A percentile compares a stretch with the other conserved stretches of the same genome.
Conservation (phyloP, 306 rosid genomes). For the Castanospermum australe region DNA sequence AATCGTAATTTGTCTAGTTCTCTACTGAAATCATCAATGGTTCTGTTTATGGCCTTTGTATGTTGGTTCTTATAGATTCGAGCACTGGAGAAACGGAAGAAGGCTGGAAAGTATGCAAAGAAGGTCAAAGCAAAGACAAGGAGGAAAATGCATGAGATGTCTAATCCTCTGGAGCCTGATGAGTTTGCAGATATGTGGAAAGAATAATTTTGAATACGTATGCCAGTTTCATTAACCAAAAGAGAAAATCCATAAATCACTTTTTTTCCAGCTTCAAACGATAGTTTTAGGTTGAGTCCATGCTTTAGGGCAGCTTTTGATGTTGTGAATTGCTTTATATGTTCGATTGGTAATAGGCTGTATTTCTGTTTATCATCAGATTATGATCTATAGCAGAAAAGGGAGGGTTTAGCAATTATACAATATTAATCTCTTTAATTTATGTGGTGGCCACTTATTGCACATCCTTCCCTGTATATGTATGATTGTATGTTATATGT, state of each 20-base stretch:
- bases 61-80: constrained; percentile 44
- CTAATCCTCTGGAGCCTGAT: constrained; percentile 62
- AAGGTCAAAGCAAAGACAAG: constrained; percentile 77
- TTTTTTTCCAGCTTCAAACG: constrained; percentile 18
- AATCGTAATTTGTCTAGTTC: neutral
- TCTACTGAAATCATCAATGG: constrained; percentile 4
- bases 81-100: constrained; percentile 56
- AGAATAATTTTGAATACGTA: constrained; percentile 20
- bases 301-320: neutral
- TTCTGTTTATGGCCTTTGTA: neutral
- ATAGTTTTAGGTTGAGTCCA: neutral
- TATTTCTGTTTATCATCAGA: no score
- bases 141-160: constrained; percentile 69
- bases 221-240: neutral
- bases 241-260: neutral
- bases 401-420: no score
- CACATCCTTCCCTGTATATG: no score
- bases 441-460: no score
- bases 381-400: no score
- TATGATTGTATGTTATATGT: no score
- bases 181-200: constrained; percentile 79
- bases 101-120: constrained; percentile 64
- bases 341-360: no score
- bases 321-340: no score
- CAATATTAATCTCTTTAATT: no score